These are phyloP conservation scores for Funneliformis caledonium DNA, from an alignment of 371 early-diverging fungal genomes.

Conservation along the genomic window DNA sequence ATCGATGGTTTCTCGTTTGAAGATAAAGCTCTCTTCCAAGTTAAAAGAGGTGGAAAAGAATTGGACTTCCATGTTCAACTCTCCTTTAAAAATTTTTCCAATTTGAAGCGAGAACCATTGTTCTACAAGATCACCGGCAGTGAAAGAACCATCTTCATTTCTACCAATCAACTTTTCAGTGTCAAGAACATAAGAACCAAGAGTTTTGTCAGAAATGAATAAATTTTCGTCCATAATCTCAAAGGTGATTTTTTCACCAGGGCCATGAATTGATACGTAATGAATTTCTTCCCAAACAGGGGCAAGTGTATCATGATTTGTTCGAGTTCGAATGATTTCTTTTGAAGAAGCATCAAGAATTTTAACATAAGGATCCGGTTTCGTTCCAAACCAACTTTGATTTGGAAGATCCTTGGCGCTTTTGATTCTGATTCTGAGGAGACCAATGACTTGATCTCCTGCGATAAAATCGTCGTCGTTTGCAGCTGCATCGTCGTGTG, in stretches of 20 bases:
- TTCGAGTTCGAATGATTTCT: constrained; percentile 20
- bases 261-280: constrained; percentile 15
- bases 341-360: constrained; percentile 11
- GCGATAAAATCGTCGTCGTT: background rate
- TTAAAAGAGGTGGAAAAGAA: background rate
- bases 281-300: constrained; percentile 31
- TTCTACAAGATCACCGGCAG: background rate
- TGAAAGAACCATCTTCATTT: background rate
- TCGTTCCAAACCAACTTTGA: background rate
- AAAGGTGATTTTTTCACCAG: constrained; percentile 19
- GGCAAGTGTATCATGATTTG: background rate
- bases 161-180: background rate
- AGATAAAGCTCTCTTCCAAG: background rate
- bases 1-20: background rate
- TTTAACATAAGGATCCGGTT: constrained; percentile 35
- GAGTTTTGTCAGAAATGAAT: constrained; percentile 7
- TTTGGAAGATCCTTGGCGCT: constrained; percentile 15
- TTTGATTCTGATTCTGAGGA: constrained; percentile 5
- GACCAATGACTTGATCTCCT: constrained; percentile 9
- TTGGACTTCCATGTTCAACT: constrained; percentile 8
- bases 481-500: background rate
- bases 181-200: constrained; percentile 15
- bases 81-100: background rate
- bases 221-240: constrained; percentile 30
- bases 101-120: background rate